Evolutionary conservation across 2,329 filamentous ascomycete genomes (phyloP).

Genomic region (Colletotrichum caudatum): DNA sequence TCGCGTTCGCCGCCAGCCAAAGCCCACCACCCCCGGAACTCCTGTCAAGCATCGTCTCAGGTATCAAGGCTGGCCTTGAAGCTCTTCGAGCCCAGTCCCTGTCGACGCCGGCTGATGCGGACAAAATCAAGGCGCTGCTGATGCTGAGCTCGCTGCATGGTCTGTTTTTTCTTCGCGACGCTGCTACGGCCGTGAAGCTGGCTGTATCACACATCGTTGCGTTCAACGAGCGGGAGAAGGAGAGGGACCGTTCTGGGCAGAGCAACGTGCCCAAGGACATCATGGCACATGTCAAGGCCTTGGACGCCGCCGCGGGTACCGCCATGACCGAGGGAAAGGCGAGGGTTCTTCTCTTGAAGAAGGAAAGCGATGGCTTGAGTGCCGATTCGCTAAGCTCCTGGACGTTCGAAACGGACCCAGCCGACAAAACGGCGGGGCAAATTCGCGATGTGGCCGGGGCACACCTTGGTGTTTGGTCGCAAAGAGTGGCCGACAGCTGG

Average conservation of each 20-base stretch:
- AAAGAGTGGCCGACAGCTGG: slow-evolving; percentile 45
- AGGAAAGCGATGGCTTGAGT: slow-evolving; percentile 48
- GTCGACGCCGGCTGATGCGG: slow-evolving; percentile 26
- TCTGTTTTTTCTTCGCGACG: slow-evolving; percentile 54
- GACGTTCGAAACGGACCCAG: slow-evolving; percentile 43
- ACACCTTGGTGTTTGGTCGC: slow-evolving; percentile 39
- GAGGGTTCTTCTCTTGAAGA: slow-evolving; percentile 48
- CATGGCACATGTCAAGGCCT: slow-evolving; percentile 49
- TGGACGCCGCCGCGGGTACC: slow-evolving; percentile 49
- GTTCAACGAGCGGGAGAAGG: slow-evolving; percentile 55
- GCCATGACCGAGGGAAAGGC: slow-evolving; percentile 51
- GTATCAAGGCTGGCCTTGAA: slow-evolving; percentile 46
- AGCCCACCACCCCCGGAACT: slow-evolving; percentile 21
- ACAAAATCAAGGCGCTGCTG: slow-evolving; percentile 39
- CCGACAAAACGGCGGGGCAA: slow-evolving; percentile 29
- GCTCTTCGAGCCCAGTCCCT: slow-evolving; percentile 43
- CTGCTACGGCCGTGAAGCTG: slow-evolving; percentile 50
- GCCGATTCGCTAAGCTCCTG: slow-evolving; percentile 45
- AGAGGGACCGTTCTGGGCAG: slow-evolving; percentile 54
- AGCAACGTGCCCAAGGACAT: slow-evolving; percentile 55
- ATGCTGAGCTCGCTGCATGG: slow-evolving; percentile 52
- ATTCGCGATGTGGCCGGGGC: slow-evolving; percentile 30
- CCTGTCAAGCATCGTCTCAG: slow-evolving; percentile 29
- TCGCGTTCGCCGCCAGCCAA: slow-evolving; percentile 38
- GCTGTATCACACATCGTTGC: slow-evolving; percentile 51